Evolutionary conservation across 805 yeast species (phyloP), one percentile per base, ranked within the genome.

Genomic region (Yarrowia sp.): DNA sequence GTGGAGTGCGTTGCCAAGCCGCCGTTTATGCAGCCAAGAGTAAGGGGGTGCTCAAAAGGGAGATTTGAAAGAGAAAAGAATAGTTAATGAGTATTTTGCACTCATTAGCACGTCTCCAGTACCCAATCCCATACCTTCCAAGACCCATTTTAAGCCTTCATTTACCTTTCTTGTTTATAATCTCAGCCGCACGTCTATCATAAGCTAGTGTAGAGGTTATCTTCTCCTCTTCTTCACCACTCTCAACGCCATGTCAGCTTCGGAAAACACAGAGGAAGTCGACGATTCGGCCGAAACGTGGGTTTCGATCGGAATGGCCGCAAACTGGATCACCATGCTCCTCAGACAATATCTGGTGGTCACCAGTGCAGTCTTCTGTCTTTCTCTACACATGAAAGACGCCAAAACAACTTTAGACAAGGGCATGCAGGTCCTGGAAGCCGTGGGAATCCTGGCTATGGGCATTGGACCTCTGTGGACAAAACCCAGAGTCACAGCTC

Each of bases 1-100:
- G 46, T 42, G 46, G 46, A 42, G 46, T 17, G 46, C 46, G 12
- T 17, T 42, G 46, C 24, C 46, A 42, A 42, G 46, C 30, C 10
- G 14, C n/a, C 46, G 24, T 9, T 15, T 42, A 42, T 42, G 46
- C 46, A 42, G 46, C 46, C 46, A 43, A 17, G 46, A 9, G 24
- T 17, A 24, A 24, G 30, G 7, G 30, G 6, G 30, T 4, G 30
- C 6, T 4, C 7, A 24, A 7, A 2, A 24, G 30, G 3, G 2
- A 7, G 30, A 24, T 24, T 24, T 2, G 30, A 7, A 24, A 24
- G 30, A 24, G 7, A 24, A 24, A 24, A 24, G 7, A 24, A 24
- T 4, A 24, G 30, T 5, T 5, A 24, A 24, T 24, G 6, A 4
- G 6, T 24, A 24, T 24, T 7, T 24, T 4, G 6, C 30, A 7